Evolutionary conservation across 495 filamentous ascomycete genomes (phyloP).

Genomic region (Oidiodendron maius): DNA sequence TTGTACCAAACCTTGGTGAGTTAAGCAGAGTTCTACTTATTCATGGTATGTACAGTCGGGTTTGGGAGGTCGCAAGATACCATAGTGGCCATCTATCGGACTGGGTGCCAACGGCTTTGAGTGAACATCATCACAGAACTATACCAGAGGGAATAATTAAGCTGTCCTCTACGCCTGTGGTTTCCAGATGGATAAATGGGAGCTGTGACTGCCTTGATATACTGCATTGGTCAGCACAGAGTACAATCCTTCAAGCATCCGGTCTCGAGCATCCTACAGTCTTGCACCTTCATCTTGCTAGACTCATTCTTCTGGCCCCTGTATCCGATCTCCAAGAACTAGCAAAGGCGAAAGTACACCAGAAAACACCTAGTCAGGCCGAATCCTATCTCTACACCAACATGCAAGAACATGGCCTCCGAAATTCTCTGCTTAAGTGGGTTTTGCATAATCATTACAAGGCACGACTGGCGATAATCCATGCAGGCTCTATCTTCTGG

Average conservation of each 20-base stretch:
- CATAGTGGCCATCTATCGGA: slow-evolving; percentile 37
- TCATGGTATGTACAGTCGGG: slow-evolving; percentile 41
- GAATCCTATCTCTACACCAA: too few species aligned
- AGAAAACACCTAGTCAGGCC: too few species aligned
- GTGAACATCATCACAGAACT: too few species aligned
- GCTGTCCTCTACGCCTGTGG: slow-evolving; percentile 39
- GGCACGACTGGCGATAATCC: slow-evolving; percentile 43
- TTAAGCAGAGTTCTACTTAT: slow-evolving; percentile 42
- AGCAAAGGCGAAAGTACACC: slow-evolving; percentile 1
- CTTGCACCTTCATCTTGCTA: slow-evolving; percentile 41
- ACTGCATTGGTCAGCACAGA: slow-evolving; percentile 46
- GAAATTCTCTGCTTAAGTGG: slow-evolving; percentile 27
- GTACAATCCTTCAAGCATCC: slow-evolving; percentile 31
- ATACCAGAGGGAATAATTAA: too few species aligned
- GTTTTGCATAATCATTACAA: slow-evolving; percentile 45
- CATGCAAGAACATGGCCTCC: too few species aligned
- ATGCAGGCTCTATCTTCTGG: slow-evolving; percentile 41
- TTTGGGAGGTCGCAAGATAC: slow-evolving; percentile 44
- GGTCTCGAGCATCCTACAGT: slow-evolving; percentile 44
- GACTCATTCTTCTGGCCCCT: slow-evolving; percentile 26
- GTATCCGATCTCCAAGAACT: slow-evolving; percentile 13
- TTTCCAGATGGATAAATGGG: slow-evolving; percentile 48
- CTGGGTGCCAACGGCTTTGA: slow-evolving; percentile 38
- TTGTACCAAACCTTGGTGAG: slow-evolving; percentile 33
- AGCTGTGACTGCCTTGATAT: slow-evolving; percentile 47